Percentiles rank a stretch among this genome's conserved stretches.
Evolutionary conservation across 768 basidiomycete species (phyloP).

Genomic region (Rhodotorula kratochvilovae): DNA sequence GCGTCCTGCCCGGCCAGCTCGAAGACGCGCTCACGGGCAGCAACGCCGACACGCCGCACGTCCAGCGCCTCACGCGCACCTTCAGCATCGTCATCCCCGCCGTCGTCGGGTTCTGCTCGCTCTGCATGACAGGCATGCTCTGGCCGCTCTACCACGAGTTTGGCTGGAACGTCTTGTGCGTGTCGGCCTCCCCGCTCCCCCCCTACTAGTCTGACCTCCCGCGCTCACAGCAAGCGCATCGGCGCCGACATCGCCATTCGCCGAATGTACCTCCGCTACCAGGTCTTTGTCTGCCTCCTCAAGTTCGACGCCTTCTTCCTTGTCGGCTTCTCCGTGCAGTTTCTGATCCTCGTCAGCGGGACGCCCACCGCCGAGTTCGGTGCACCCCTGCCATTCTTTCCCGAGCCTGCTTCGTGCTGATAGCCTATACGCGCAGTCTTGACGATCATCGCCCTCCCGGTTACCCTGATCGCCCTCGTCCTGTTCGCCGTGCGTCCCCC

Average conservation of each 20-base stretch:
- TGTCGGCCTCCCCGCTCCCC: not conserved
- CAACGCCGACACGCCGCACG: conserved; percentile 21
- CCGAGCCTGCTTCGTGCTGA: too few species aligned
- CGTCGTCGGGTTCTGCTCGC: conserved; percentile 5
- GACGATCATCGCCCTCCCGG: conserved; percentile 34
- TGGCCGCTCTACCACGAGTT: conserved; percentile 32
- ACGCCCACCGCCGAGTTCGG: conserved; percentile 30
- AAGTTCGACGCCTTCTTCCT: conserved; percentile 34
- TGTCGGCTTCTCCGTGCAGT: conserved; percentile 23
- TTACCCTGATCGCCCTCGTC: conserved; percentile 10
- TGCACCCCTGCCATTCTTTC: not conserved
- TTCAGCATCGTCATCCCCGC: conserved; percentile 33
- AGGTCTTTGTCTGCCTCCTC: conserved; percentile 25
- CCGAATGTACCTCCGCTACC: not conserved
- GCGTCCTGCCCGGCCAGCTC: conserved; percentile 31
- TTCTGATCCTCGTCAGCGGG: conserved; percentile 36
- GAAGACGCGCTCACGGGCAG: conserved; percentile 12
- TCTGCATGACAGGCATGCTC: conserved; percentile 14
- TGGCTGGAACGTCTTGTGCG: conserved; percentile 23
- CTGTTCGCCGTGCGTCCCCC: conserved; percentile 8
- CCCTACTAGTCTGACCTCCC: not conserved
- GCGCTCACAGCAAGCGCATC: conserved; percentile 15
- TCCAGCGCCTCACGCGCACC: conserved; percentile 10
- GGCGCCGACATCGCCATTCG: conserved; percentile 23
- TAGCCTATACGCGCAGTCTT: not conserved